phyloP scores from a whole-genome alignment of 2,329 filamentous ascomycete genomes.

The Didymella sp. region DNA sequence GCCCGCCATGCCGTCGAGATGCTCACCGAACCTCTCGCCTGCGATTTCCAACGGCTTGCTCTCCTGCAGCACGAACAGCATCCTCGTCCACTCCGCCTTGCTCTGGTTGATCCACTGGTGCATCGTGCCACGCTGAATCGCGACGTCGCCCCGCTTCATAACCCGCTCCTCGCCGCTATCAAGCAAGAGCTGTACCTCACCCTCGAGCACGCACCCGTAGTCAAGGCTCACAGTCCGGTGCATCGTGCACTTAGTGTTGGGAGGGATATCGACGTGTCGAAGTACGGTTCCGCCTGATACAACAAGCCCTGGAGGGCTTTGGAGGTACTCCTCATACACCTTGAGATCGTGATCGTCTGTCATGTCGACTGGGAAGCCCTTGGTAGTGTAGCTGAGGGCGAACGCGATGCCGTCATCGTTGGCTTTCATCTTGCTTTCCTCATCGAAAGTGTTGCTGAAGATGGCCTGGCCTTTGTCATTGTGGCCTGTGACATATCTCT shows the following conservation, averaged over 20 bases:
- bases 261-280: conserved; percentile 51
- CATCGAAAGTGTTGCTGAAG: conserved; percentile 46
- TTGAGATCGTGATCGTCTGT: conserved; percentile 55
- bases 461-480: conserved; percentile 46
- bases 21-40: conserved; percentile 43
- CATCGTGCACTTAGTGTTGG: conserved; percentile 48
- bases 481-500: conserved; percentile 50
- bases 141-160: conserved; percentile 49
- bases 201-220: conserved; percentile 51
- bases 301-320: conserved; percentile 58
- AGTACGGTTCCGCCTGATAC: conserved; percentile 58
- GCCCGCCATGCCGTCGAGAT: conserved; percentile 46
- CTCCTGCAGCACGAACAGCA: conserved; percentile 49
- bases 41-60: conserved; percentile 45
- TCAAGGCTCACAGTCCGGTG: conserved; percentile 52
- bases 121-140: conserved; percentile 51
- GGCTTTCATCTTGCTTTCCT: conserved; percentile 47
- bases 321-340: conserved; percentile 55
- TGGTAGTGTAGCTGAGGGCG: conserved; percentile 59
- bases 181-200: conserved; percentile 49
- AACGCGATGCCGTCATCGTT: conserved; percentile 57
- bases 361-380: conserved; percentile 57
- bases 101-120: conserved; percentile 50
- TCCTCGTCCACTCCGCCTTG: conserved; percentile 44
- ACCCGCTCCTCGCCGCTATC: conserved; percentile 48